phyloP scores from a whole-genome alignment of 2,329 filamentous ascomycete species.

The Akanthomyces lecanii region DNA sequence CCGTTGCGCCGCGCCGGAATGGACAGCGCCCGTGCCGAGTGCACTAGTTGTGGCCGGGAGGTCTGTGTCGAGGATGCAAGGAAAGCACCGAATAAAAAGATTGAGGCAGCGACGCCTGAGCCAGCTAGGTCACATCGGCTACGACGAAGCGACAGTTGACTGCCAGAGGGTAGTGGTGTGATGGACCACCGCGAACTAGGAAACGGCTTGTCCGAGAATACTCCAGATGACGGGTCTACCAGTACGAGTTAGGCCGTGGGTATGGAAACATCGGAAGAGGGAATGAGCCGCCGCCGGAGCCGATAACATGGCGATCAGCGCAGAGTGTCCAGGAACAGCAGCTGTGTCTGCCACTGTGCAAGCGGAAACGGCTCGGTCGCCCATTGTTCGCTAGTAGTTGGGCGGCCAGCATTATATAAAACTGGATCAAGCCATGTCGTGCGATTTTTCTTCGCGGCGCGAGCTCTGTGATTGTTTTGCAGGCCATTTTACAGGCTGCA shows the following conservation, averaged over 20 bases:
- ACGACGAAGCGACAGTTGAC: too few species aligned
- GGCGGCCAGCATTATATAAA: background rate
- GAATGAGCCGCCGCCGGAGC: background rate
- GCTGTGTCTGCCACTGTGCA: background rate
- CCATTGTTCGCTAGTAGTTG: too few species aligned
- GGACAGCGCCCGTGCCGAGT: background rate
- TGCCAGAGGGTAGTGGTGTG: too few species aligned
- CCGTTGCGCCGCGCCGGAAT: constrained; percentile 2
- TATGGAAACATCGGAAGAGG: too few species aligned
- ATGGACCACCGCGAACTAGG: too few species aligned
- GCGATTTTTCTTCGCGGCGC: background rate
- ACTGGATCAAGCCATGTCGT: background rate
- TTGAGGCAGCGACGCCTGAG: background rate
- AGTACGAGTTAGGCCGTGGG: too few species aligned
- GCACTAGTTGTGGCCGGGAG: background rate
- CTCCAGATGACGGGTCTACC: too few species aligned
- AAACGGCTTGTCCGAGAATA: too few species aligned
- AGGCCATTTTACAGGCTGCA: background rate
- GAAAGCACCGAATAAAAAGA: background rate
- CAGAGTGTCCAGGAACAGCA: background rate
- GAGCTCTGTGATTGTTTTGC: background rate
- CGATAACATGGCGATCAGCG: background rate
- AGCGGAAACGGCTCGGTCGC: background rate
- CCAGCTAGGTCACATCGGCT: too few species aligned
- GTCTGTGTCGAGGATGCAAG: too few species aligned